Percentiles rank a stretch among this genome's conserved stretches.
These are phyloP conservation scores for Chenopodium album DNA, from an alignment of 148 eudicot species.

Conservation along the genomic window DNA sequence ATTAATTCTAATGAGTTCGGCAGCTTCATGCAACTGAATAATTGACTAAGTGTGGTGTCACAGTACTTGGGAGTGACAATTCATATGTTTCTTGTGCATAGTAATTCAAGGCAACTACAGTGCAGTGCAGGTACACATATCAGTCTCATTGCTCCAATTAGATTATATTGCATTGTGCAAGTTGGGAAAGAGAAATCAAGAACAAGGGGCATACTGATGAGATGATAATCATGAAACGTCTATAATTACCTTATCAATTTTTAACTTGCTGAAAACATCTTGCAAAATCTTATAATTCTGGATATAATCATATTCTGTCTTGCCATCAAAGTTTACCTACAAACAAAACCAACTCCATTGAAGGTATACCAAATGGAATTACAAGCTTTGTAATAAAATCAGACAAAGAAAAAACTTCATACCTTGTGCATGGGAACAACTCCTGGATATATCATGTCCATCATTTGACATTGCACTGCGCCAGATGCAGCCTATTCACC, in stretches of 20 bases:
- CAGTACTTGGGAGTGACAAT: not conserved
- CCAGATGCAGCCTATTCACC: constrained; percentile 79
- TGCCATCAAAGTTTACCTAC: constrained; percentile 91
- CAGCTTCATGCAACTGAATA: not conserved
- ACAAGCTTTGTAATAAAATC: not conserved
- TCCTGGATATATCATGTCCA: constrained; percentile 85
- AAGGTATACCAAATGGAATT: not conserved
- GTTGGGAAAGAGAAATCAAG: not conserved
- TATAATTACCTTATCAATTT: constrained; percentile 68
- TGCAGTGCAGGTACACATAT: not conserved
- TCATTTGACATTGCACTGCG: constrained; percentile 95
- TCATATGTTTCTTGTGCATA: not conserved
- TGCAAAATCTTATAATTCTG: constrained; percentile 96
- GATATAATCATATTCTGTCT: constrained; percentile 89
- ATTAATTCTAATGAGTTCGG: not conserved
- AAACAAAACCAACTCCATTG: constrained; percentile 15
- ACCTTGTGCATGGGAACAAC: constrained; percentile 97
- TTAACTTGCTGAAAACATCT: constrained; percentile 85
- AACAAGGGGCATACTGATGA: not conserved
- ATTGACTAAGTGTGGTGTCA: too few species aligned
- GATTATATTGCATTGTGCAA: not conserved
- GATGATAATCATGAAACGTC: not conserved
- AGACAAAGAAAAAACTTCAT: constrained; percentile 9
- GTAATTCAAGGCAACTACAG: not conserved
- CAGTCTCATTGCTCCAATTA: not conserved